These are phyloP conservation scores for Chrysanthemum lavandulifolium DNA, from an alignment of 129 eudicot species.

Conservation along the genomic window DNA sequence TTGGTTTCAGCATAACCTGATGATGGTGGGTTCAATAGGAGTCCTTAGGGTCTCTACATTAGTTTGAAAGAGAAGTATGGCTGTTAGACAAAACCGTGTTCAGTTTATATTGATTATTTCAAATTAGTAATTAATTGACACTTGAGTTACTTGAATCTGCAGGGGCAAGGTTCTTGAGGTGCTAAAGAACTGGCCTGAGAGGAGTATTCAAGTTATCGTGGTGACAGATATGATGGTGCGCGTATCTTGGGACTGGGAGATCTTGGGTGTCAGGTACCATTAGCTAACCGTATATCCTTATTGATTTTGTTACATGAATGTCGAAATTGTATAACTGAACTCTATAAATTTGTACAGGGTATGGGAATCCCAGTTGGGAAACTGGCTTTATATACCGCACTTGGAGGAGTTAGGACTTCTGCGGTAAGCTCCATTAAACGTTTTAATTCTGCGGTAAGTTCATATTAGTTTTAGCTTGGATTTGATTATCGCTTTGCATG, in stretches of 20 bases:
- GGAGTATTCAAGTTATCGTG: slow-evolving; percentile 79
- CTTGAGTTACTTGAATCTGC: slow-evolving; percentile 21
- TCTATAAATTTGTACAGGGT: slow-evolving; percentile 46
- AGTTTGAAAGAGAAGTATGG: slow-evolving; percentile 87
- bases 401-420: slow-evolving; percentile 93
- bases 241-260: slow-evolving; percentile 94
- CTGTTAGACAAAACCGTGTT: slow-evolving; percentile 4
- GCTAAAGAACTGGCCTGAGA: slow-evolving; percentile 85
- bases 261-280: slow-evolving; percentile 85
- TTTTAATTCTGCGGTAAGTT: neutral
- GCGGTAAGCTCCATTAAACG: slow-evolving; percentile 51
- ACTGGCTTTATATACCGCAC: slow-evolving; percentile 78
- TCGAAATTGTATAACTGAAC: neutral
- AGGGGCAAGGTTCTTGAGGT: slow-evolving; percentile 96
- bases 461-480: too few relatives aligned
- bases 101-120: neutral
- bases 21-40: too few relatives aligned
- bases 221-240: slow-evolving; percentile 83
- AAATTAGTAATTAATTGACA: slow-evolving; percentile 11
- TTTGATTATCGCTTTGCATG: too few relatives aligned
- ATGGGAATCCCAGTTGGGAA: slow-evolving; percentile 98
- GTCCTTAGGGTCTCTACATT: slow-evolving; percentile 92
- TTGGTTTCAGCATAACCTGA: too few relatives aligned
- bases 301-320: slow-evolving; percentile 1
- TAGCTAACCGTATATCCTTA: neutral